Evolutionary conservation across 2,329 filamentous ascomycete species (phyloP), one percentile per base, ranked within the genome.

Genomic region (Penicillium palitans): DNA sequence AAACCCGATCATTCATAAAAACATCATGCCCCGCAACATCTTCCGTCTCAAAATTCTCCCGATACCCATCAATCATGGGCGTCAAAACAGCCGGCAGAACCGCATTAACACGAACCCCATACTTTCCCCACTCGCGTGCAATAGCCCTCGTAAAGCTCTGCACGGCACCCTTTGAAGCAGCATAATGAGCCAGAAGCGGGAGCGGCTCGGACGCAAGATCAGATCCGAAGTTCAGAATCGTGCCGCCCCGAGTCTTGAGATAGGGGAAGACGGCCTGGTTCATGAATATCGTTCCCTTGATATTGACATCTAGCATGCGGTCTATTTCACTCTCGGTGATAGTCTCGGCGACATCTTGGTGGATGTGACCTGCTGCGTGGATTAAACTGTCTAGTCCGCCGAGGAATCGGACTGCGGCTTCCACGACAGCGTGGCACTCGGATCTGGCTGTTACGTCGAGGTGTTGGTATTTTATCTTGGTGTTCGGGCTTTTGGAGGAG

Each of bases 241-340:
- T 44, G 2, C 50, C 50, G 21, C 50, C 50, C 8, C 15, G n/a
- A 9, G 19, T 37, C 29, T 52, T 45, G 10, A 52, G 19, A 27
- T 35, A 52, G 2, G 40, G 50, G n/a, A 52, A 37, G 12, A 52
- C 50, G 12, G 50, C 50, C 40, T 45, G 40, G 31, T 41, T 53
- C 41, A 53, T 37, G 27, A 53, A 53, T 2, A 53, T 7, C 4
- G 41, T 33, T 27, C 41, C 19, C 6, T 53, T 45, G 40, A 45
- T 21, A 27, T 53, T 53, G 13, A 52, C 50, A 41, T 44, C 25
- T 6, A 52, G n/a, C 40, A 52, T 35, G 13, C 7, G 27, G 9
- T 44, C 49, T 13, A 52, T 19, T 4, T 44, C 50, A 17, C 4
- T 13, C 13, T 52, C 49, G n/a, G 15, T 19, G 10, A 52, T 52